Conservation (phyloP, 2,329 filamentous ascomycete genomes). For the Trichoderma breve region DNA sequence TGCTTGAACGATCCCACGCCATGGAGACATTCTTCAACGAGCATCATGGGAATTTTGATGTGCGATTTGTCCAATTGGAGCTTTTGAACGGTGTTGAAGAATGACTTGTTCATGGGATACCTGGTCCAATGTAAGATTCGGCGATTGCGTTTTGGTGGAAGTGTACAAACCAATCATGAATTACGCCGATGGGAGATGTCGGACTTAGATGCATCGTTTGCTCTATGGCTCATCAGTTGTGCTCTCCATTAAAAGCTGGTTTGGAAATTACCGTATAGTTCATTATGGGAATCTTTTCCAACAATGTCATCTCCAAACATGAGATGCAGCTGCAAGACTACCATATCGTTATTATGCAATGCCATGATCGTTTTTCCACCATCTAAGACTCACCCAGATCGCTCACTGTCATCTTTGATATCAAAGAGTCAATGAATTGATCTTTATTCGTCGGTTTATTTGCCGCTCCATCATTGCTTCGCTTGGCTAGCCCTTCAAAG, state of each 20-base stretch:
- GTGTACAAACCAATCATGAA: constrained; percentile 14
- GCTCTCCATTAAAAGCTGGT: fast-evolving
- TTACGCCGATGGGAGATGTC: constrained; percentile 11
- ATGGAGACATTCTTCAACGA: constrained; percentile 18
- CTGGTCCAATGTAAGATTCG: background rate
- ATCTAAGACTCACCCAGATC: background rate
- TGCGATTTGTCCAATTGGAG: constrained; percentile 17
- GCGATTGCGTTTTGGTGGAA: background rate
- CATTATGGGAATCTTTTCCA: constrained; percentile 16
- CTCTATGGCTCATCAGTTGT: background rate
- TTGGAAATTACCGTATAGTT: constrained; percentile 3
- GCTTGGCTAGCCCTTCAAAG: background rate
- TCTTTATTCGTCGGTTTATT: background rate
- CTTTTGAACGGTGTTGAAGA: constrained; percentile 8
- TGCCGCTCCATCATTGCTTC: background rate
- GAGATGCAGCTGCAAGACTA: constrained; percentile 17
- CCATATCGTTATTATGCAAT: background rate
- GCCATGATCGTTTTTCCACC: background rate
- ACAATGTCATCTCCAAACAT: constrained; percentile 20
- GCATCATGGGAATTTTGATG: constrained; percentile 17
- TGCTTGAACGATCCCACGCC: constrained; percentile 14
- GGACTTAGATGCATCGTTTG: constrained; percentile 18
- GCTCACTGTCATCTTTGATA: constrained; percentile 11
- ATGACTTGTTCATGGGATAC: constrained; percentile 19
- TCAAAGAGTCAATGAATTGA: constrained; percentile 10